Base-by-base conservation (phyloP, 2,329 filamentous ascomycete species). In the Ilyonectria sp. region DNA sequence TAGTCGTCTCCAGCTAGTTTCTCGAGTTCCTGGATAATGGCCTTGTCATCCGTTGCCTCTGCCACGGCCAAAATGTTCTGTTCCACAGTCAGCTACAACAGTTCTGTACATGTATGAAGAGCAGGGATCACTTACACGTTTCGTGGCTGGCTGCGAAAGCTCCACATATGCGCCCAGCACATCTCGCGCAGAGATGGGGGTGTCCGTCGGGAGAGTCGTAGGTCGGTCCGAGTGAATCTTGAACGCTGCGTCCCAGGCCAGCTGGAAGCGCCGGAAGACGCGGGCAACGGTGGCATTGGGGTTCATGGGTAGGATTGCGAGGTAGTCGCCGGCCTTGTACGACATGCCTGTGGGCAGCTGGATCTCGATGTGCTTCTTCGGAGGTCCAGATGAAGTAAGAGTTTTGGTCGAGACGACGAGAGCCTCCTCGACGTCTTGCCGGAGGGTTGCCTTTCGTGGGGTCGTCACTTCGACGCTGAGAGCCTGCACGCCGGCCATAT, bases 301-400 rank as follows among this genome's bases (percentile, higher is more conserved):
- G 77, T 95, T 95, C 33, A 93, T 80, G 0, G 93, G 93, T 1
- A 94, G 82, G 2, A 94, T 84, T 0, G 92, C 91, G 0, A 95
- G 86, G 76, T 96, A 95, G 76, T 95, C 93, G 15, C 93, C 93
- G 2, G 91, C 87, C 44, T 87, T 86, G 79, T 95, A 95, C 0
- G 85, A 86, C 83, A 89, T 85, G 57, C 86, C 88, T 0, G 84
- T 86, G 0, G 93, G 93, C 1, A 95, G 84, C 67, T 89, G 87
- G 37, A 94, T 89, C 69, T 90, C 89, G 21, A 94, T 86, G 69
- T 91, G 86, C 26, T 88, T 87, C 82, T 94, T 94, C 6, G 69
- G 26, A 2, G 73, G 71, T 6, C 73, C 73, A 13, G 70, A 71
- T n/a, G 63, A 60, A 4, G 73, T 75, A 2, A 75, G 67, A 0